Percentiles rank a stretch among this genome's conserved stretches.
phyloP scores from a whole-genome alignment of 2,329 filamentous ascomycete species.

The Celoporthe dispersa region DNA sequence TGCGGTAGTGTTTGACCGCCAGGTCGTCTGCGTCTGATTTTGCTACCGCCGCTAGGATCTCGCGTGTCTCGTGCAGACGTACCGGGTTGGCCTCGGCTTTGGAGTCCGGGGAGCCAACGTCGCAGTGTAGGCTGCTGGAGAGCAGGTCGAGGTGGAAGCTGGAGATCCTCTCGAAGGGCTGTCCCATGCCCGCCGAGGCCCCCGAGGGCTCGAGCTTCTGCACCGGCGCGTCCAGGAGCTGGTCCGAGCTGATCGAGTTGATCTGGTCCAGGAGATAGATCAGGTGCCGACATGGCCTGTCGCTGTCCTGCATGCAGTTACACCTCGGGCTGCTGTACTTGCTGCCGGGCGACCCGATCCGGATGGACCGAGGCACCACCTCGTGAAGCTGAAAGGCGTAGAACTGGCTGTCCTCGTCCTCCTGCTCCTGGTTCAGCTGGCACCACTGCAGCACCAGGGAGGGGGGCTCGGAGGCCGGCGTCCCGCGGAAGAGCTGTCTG shows the following conservation, averaged over 20 bases:
- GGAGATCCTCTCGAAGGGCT: conserved; percentile 55
- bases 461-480: conserved; percentile 45
- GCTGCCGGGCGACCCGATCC: conserved; percentile 49
- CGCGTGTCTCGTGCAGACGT: conserved; percentile 54
- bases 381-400: conserved; percentile 63
- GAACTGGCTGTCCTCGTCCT: conserved; percentile 44
- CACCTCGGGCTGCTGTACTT: conserved; percentile 49
- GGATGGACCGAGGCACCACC: conserved; percentile 55
- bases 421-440: conserved; percentile 43
- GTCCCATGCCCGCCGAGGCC: conserved; percentile 51
- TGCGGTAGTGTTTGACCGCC: conserved; percentile 47
- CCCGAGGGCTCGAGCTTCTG: conserved; percentile 45
- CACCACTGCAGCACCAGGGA: conserved; percentile 56
- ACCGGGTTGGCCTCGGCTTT: conserved; percentile 37
- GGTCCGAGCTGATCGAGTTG: conserved; percentile 50
- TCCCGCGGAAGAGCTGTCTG: conserved; percentile 47
- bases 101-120: conserved; percentile 41
- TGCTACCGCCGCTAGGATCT: conserved; percentile 55
- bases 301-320: conserved; percentile 45
- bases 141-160: conserved; percentile 56
- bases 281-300: conserved; percentile 53
- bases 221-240: conserved; percentile 26
- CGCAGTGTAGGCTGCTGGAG: conserved; percentile 56
- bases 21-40: conserved; percentile 40
- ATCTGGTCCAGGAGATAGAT: conserved; percentile 61